Conservation (phyloP, 2,329 filamentous ascomycete genomes). For the Talaromyces sp. region DNA sequence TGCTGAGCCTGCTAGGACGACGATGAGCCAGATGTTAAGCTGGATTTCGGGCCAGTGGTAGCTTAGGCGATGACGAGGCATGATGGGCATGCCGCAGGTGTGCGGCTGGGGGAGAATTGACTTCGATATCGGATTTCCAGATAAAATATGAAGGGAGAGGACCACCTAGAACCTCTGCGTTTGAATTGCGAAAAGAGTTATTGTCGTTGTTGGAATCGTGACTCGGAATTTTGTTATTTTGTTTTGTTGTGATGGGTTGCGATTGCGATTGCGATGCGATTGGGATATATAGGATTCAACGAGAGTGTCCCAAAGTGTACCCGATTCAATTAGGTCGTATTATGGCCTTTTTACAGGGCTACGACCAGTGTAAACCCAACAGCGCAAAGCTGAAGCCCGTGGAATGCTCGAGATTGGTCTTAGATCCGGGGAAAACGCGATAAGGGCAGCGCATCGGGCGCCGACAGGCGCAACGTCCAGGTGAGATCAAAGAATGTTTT, state of each 20-base stretch:
- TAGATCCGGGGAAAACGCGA: slow-evolving; percentile 1
- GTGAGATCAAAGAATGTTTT: too few species aligned
- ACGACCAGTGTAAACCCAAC: slow-evolving; percentile 1
- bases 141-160: too few species aligned
- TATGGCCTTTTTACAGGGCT: not conserved
- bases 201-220: too few species aligned
- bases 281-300: not conserved
- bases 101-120: too few species aligned
- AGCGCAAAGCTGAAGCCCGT: not conserved
- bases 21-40: slow-evolving; percentile 66
- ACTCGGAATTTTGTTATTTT: not conserved
- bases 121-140: too few species aligned
- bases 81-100: slow-evolving; percentile 22
- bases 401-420: slow-evolving; percentile 2
- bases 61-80: slow-evolving; percentile 38
- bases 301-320: not conserved
- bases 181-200: too few species aligned
- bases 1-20: slow-evolving; percentile 61
- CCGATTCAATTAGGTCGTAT: not conserved
- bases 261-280: slow-evolving; percentile 1
- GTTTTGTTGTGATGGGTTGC: not conserved
- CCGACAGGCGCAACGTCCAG: slow-evolving; percentile 13
- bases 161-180: too few species aligned
- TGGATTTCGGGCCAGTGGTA: slow-evolving; percentile 69
- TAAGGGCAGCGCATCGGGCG: slow-evolving; percentile 30